Evolutionary conservation across 768 basidiomycete species (phyloP).

Genomic region (Podaxis rugospora): DNA sequence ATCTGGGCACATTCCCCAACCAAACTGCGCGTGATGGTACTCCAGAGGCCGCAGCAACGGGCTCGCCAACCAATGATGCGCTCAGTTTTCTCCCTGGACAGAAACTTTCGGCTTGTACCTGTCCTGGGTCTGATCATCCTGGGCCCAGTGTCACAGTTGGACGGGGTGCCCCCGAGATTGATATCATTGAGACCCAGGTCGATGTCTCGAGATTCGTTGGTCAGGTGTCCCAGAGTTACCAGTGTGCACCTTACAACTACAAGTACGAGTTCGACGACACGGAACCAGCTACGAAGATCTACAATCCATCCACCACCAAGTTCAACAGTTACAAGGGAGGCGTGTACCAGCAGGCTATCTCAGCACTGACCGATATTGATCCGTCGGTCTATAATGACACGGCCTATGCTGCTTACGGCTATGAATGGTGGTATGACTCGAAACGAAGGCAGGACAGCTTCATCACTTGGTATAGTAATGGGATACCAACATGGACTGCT

Average conservation of each 20-base stretch:
- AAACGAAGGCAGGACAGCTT: conserved; percentile 58
- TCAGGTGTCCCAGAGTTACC: conserved; percentile 74
- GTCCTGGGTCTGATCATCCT: conserved; percentile 81
- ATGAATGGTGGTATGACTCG: conserved; percentile 76
- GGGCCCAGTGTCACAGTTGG: conserved; percentile 66
- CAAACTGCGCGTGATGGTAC: conserved; percentile 59
- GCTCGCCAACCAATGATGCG: conserved; percentile 36
- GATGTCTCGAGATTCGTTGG: conserved; percentile 43
- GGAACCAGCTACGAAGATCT: conserved; percentile 46
- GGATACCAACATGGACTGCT: conserved; percentile 64
- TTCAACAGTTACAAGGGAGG: conserved; percentile 69
- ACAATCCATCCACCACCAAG: conserved; percentile 41
- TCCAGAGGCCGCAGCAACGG: conserved; percentile 53
- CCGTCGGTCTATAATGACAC: conserved; percentile 47
- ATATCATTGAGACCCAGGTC: conserved; percentile 81
- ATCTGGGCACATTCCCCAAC: conserved; percentile 78
- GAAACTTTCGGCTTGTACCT: conserved; percentile 80
- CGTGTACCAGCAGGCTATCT: conserved; percentile 67
- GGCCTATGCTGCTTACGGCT: conserved; percentile 59
- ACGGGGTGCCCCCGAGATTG: conserved; percentile 86
- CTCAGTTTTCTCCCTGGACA: conserved; percentile 86
- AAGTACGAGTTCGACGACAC: conserved; percentile 54
- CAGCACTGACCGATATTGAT: conserved; percentile 53
- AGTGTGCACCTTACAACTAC: conserved; percentile 74
- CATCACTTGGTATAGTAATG: conserved; percentile 77